Evolutionary conservation across 768 basidiomycete genomes (phyloP).

Genomic region (Suillus lakei): DNA sequence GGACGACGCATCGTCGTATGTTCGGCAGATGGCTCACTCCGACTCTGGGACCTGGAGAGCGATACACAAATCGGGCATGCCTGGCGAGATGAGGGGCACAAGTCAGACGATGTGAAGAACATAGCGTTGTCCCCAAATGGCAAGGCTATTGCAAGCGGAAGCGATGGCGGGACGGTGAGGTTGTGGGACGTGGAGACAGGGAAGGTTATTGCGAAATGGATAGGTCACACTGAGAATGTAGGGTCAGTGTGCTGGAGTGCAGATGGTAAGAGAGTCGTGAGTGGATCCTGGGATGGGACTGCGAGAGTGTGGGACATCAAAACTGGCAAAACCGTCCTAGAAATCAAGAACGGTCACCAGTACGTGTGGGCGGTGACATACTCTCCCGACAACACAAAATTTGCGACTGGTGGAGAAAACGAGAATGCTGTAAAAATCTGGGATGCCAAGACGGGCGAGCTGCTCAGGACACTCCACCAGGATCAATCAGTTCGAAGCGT

Average conservation of each 20-base stretch:
- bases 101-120: neutral
- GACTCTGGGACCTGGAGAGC: neutral
- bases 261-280: neutral
- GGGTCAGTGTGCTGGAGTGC: neutral
- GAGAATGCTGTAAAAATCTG: neutral
- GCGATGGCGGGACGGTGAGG: conserved; percentile 9
- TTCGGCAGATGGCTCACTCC: neutral
- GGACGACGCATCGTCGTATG: neutral
- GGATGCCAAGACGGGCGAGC: neutral
- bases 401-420: neutral
- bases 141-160: conserved; percentile 7
- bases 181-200: conserved; percentile 25
- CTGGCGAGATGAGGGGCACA: neutral
- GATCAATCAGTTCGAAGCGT: neutral
- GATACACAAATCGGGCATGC: neutral
- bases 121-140: neutral
- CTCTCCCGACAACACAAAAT: neutral
- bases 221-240: neutral
- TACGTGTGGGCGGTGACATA: neutral
- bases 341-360: neutral
- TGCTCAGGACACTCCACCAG: neutral
- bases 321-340: neutral
- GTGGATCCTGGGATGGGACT: neutral
- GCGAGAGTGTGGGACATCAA: neutral
- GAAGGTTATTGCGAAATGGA: conserved; percentile 17